Percentiles rank a stretch among this genome's conserved stretches.
Evolutionary conservation across 2,329 filamentous ascomycete species (phyloP).

Genomic region (Diaporthe australafricana): DNA sequence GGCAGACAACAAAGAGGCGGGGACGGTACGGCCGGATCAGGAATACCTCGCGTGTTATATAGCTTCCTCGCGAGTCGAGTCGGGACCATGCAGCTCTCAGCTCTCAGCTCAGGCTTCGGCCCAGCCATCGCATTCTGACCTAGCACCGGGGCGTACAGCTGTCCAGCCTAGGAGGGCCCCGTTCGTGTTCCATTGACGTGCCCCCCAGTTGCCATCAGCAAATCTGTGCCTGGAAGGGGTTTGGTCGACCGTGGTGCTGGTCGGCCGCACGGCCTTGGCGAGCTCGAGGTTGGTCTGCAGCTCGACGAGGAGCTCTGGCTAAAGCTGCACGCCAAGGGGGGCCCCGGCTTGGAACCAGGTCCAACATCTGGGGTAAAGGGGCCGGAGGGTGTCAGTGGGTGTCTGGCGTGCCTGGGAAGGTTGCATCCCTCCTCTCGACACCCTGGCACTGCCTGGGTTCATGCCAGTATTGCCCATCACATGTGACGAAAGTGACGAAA

Average conservation of each 20-base stretch:
- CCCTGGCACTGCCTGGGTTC: neutral
- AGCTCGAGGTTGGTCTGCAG: neutral
- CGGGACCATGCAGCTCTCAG: neutral
- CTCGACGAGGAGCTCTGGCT: constrained; percentile 18
- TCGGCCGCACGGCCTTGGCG: constrained; percentile 21
- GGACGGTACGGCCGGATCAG: neutral
- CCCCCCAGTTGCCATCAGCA: constrained; percentile 19
- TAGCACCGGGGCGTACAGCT: constrained; percentile 5
- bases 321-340: constrained; percentile 11
- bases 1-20: neutral
- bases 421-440: neutral
- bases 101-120: constrained; percentile 10
- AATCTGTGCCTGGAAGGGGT: constrained; percentile 11
- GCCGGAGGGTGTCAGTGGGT: constrained; percentile 11
- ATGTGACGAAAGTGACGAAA: constrained; percentile 25
- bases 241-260: constrained; percentile 21
- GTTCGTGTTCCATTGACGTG: neutral
- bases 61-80: constrained; percentile 19
- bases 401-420: neutral
- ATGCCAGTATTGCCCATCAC: constrained; percentile 6
- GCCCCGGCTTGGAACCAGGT: neutral
- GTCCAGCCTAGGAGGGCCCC: constrained; percentile 14
- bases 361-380: constrained; percentile 22
- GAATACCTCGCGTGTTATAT: constrained; percentile 11
- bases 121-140: constrained; percentile 22